Evolutionary conservation across 305 asterid species (phyloP).

Genomic region (Petunia hybrid): DNA sequence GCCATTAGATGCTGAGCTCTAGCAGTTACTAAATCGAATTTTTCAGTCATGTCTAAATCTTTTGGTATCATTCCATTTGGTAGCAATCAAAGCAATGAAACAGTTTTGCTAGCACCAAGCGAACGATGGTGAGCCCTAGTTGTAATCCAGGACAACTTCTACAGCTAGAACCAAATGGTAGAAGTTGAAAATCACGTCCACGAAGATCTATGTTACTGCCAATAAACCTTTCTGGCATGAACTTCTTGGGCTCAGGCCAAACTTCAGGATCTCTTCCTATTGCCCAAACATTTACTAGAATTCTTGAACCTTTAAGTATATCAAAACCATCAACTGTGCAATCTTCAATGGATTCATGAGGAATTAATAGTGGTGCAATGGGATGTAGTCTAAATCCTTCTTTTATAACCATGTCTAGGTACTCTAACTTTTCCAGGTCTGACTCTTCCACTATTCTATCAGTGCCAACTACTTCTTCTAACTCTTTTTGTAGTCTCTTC

Average conservation of each 20-base stretch:
- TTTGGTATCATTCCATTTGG: neutral
- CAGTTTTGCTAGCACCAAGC: neutral
- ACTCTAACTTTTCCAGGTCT: too few relatives aligned
- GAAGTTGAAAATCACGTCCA: too few relatives aligned
- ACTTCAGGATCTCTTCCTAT: neutral
- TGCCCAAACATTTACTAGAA: constrained; percentile 16
- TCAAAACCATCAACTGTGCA: constrained; percentile 24
- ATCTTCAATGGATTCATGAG: too few relatives aligned
- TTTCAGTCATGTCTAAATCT: too few relatives aligned
- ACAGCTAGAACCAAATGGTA: constrained; percentile 10
- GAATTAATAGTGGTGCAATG: too few relatives aligned
- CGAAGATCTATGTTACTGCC: too few relatives aligned
- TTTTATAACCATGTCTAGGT: too few relatives aligned
- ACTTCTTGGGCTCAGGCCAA: constrained; percentile 17
- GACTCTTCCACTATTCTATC: too few relatives aligned
- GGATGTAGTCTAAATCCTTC: too few relatives aligned
- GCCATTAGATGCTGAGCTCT: constrained; percentile 48
- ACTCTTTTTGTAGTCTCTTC: too few relatives aligned
- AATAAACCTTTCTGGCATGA: constrained; percentile 27
- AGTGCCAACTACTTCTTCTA: too few relatives aligned
- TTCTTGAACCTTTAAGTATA: neutral
- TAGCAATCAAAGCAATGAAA: neutral
- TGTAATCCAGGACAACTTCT: constrained; percentile 26
- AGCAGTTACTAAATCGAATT: too few relatives aligned
- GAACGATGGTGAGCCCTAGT: constrained; percentile 2